phyloP scores from a whole-genome alignment of 2,329 filamentous ascomycete species.

The Colletotrichum liaoningense region DNA sequence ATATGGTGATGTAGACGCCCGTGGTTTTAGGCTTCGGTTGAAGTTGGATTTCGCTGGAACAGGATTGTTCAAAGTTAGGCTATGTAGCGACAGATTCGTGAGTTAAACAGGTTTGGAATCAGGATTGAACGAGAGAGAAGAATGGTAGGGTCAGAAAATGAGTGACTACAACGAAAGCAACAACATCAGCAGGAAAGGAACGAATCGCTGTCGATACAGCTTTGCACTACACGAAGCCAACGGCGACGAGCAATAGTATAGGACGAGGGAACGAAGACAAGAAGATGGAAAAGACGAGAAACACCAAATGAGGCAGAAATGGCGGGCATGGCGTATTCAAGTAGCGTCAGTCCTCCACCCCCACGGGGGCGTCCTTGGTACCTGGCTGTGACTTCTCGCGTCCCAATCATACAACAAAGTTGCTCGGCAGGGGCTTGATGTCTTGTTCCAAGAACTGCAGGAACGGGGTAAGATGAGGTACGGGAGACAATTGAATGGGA shows the following conservation, averaged over 20 bases:
- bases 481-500: background rate
- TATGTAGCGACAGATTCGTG: slow-evolving; percentile 18
- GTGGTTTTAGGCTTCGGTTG: background rate
- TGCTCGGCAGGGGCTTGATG: background rate
- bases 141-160: slow-evolving; percentile 37
- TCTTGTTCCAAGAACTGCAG: slow-evolving; percentile 37
- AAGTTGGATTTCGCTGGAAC: background rate
- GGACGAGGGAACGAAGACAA: background rate
- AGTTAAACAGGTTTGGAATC: slow-evolving; percentile 23
- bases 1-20: background rate
- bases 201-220: slow-evolving; percentile 33
- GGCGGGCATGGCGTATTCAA: slow-evolving; percentile 10
- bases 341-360: slow-evolving; percentile 15
- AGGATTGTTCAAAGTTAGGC: background rate
- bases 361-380: slow-evolving; percentile 28
- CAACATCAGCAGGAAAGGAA: slow-evolving; percentile 37
- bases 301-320: background rate
- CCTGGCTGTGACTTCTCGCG: slow-evolving; percentile 33
- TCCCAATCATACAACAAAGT: slow-evolving; percentile 10
- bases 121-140: slow-evolving; percentile 5
- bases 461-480: slow-evolving; percentile 31
- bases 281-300: slow-evolving; percentile 13
- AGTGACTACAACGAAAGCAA: slow-evolving; percentile 37
- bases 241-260: slow-evolving; percentile 32
- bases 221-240: slow-evolving; percentile 13